phyloP scores from a whole-genome alignment of 352 stramenopile genomes.

The Pythium aphanidermatum region DNA sequence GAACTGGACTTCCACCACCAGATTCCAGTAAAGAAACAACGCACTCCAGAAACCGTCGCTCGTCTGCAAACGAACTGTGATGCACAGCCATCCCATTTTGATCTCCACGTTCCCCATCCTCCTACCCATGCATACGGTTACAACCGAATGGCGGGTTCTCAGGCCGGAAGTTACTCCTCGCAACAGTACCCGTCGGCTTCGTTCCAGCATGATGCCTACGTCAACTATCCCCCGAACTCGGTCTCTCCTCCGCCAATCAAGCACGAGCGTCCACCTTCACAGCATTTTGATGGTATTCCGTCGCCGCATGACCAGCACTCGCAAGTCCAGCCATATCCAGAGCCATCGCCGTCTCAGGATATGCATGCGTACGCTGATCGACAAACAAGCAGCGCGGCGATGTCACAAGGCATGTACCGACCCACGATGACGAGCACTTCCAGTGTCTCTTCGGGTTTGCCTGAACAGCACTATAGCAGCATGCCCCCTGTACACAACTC shows the following conservation, averaged over 20 bases:
- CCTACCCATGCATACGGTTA: too few relatives aligned
- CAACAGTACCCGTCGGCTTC: conserved; percentile 9
- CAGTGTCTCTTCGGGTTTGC: conserved; percentile 1
- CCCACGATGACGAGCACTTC: conserved; percentile 7
- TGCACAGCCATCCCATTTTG: conserved; percentile 3
- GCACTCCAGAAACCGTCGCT: conserved; percentile 20
- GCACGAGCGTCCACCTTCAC: conserved; percentile 2
- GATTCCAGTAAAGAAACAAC: conserved; percentile 22
- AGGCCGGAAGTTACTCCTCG: too few relatives aligned
- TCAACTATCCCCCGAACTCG: conserved; percentile 5
- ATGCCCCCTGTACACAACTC: conserved; percentile 9
- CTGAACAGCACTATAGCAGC: conserved; percentile 1
- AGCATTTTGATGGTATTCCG: not conserved
- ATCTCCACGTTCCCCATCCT: conserved; percentile 10
- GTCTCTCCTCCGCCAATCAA: not conserved
- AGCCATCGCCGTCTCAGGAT: conserved; percentile 11
- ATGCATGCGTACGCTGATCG: conserved; percentile 8
- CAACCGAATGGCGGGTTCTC: too few relatives aligned
- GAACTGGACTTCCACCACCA: conserved; percentile 7
- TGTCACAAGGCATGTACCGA: conserved; percentile 10
- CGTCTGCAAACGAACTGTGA: conserved; percentile 15
- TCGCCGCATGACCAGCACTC: conserved; percentile 11
- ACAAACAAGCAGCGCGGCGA: not conserved
- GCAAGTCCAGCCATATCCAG: conserved; percentile 17
- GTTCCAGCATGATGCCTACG: conserved; percentile 9